Conservation (phyloP, 1,284 basidiomycete species). For the Cryptococcus floricola region DNA sequence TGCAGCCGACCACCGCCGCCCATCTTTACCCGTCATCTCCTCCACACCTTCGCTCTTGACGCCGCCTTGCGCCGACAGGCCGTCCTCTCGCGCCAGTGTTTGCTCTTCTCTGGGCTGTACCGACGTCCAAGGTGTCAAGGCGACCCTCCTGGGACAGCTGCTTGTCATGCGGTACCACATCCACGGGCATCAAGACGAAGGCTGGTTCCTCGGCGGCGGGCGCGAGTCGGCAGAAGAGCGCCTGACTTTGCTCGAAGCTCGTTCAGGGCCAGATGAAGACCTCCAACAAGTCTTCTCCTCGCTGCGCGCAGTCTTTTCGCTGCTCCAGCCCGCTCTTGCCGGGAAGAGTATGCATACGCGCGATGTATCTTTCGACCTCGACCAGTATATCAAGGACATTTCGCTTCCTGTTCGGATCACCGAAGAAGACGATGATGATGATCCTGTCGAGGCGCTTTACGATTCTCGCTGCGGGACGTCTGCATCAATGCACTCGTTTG, state of each 20-base stretch:
- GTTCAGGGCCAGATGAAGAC: neutral
- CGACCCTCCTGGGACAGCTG: slow-evolving; percentile 21
- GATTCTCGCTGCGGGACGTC: neutral
- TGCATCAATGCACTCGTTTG: neutral
- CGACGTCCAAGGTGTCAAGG: slow-evolving; percentile 6
- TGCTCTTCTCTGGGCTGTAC: slow-evolving; percentile 9
- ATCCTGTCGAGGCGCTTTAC: neutral
- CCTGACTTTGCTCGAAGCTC: slow-evolving; percentile 13
- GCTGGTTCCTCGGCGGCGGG: slow-evolving; percentile 36
- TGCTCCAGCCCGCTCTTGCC: no score
- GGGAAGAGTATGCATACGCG: neutral
- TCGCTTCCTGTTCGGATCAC: slow-evolving; percentile 1
- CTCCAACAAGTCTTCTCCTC: no score
- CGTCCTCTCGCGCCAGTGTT: slow-evolving; percentile 2
- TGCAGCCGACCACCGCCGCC: slow-evolving; percentile 17
- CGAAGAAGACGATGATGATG: neutral
- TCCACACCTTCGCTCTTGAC: neutral
- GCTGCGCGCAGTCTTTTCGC: no score
- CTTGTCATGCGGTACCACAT: slow-evolving; percentile 28
- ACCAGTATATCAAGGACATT: slow-evolving; percentile 33
- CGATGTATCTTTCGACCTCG: slow-evolving; percentile 29
- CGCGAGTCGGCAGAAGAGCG: slow-evolving; percentile 17
- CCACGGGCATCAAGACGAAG: slow-evolving; percentile 14
- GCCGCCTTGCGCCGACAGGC: slow-evolving; percentile 2
- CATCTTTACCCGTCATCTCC: slow-evolving; percentile 27